A percentile compares a stretch with the other conserved stretches of the same genome.
These are phyloP conservation scores for Boletus rubroflammeus DNA, from an alignment of 768 basidiomycete genomes.

Conservation along the genomic window DNA sequence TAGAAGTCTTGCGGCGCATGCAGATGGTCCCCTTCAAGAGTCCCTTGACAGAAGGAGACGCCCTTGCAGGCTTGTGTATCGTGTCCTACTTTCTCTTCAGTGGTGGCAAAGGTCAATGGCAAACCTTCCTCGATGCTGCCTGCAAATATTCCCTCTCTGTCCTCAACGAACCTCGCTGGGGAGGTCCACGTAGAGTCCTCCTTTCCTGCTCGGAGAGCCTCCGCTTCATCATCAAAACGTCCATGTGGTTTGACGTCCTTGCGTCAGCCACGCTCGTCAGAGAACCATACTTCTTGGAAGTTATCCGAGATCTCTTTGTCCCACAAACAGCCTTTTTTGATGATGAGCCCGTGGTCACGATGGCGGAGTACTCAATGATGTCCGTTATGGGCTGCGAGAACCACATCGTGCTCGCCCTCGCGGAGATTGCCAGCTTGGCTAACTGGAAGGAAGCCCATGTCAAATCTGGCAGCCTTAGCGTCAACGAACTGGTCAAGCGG, in stretches of 20 bases:
- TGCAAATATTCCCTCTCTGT: constrained; percentile 49
- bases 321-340: constrained; percentile 18
- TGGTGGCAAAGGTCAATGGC: constrained; percentile 71
- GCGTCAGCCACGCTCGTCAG: constrained; percentile 68
- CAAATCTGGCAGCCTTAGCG: constrained; percentile 46
- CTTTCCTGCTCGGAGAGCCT: constrained; percentile 45
- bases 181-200: constrained; percentile 45
- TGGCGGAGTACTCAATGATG: constrained; percentile 63
- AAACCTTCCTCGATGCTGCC: constrained; percentile 60
- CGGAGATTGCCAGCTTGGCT: constrained; percentile 65
- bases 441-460: constrained; percentile 55
- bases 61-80: constrained; percentile 73
- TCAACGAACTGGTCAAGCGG: constrained; percentile 54
- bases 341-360: constrained; percentile 38
- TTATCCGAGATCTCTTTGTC: constrained; percentile 56
- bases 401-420: constrained; percentile 71
- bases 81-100: constrained; percentile 76
- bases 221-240: constrained; percentile 76
- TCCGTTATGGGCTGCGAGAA: constrained; percentile 85
- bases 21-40: constrained; percentile 20
- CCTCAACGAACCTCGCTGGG: constrained; percentile 38
- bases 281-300: constrained; percentile 52
- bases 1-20: constrained; percentile 24
- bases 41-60: constrained; percentile 55
- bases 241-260: constrained; percentile 86